These are phyloP conservation scores for Phaeosphaeriaceae sp. DNA, from an alignment of 2,329 filamentous ascomycete genomes.

Conservation along the genomic window DNA sequence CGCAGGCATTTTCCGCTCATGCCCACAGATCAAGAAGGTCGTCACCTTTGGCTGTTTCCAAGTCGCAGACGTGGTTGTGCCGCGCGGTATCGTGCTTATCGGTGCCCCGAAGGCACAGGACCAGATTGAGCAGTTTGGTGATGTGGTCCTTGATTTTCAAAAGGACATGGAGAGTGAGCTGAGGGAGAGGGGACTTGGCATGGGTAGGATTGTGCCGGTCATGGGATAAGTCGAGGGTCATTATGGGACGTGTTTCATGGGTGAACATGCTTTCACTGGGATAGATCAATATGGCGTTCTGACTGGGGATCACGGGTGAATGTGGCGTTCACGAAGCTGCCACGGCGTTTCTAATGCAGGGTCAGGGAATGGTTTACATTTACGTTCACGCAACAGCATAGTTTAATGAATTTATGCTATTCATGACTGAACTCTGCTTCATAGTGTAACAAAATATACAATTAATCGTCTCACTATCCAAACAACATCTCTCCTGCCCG, in stretches of 20 bases:
- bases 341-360: not conserved
- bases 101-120: slow-evolving; percentile 66
- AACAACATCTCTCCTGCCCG: too few relatives aligned
- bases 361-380: not conserved
- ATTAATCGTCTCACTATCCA: not conserved
- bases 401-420: not conserved
- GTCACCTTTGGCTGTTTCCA: slow-evolving; percentile 70
- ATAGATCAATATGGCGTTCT: not conserved
- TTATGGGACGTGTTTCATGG: not conserved
- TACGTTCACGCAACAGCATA: not conserved
- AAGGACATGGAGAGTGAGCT: slow-evolving; percentile 20
- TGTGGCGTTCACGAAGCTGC: not conserved
- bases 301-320: not conserved
- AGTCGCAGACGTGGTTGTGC: slow-evolving; percentile 63
- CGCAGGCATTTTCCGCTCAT: slow-evolving; percentile 68
- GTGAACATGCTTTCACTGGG: not conserved
- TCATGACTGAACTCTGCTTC: not conserved
- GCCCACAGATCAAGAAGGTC: slow-evolving; percentile 64
- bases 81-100: slow-evolving; percentile 64
- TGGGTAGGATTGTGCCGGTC: slow-evolving; percentile 32
- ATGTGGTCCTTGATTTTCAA: slow-evolving; percentile 42
- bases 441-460: not conserved
- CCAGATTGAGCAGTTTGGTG: slow-evolving; percentile 60
- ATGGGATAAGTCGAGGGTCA: slow-evolving; percentile 16
- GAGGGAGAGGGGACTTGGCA: slow-evolving; percentile 12